These are phyloP conservation scores for Botrytis aclada DNA, from an alignment of 2,329 filamentous ascomycete genomes.

Conservation along the genomic window DNA sequence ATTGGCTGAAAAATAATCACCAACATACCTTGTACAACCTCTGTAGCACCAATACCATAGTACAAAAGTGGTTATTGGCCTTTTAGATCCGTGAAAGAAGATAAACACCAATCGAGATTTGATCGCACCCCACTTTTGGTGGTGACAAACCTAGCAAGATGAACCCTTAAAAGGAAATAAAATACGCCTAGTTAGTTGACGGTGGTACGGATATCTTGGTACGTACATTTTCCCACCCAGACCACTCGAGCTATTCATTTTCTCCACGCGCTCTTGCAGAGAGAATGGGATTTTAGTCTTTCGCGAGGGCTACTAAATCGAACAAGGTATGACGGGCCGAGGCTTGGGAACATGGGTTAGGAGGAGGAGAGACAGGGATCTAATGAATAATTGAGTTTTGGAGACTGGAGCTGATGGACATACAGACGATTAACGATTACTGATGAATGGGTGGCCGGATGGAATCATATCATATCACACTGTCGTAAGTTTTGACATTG, in stretches of 20 bases:
- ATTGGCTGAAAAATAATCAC: not conserved
- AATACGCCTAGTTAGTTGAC: not conserved
- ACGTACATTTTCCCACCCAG: not conserved
- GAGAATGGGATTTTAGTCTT: not conserved
- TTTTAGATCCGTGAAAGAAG: constrained; percentile 4
- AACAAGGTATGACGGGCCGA: constrained; percentile 14
- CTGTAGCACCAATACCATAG: not conserved
- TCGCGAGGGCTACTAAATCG: not conserved
- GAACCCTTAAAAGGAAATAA: not conserved
- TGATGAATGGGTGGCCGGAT: not conserved
- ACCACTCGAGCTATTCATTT: constrained; percentile 1
- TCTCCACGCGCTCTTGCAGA: constrained; percentile 15
- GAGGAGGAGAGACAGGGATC: not conserved
- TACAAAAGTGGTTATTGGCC: not conserved
- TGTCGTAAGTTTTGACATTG: not conserved
- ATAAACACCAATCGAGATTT: constrained; percentile 15
- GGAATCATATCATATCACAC: not conserved
- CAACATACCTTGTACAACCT: not conserved
- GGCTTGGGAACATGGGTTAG: constrained; percentile 4
- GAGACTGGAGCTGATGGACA: not conserved
- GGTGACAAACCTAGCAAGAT: not conserved
- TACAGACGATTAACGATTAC: not conserved
- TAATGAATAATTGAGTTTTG: not conserved
- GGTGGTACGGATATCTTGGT: not conserved
- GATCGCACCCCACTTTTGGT: constrained; percentile 7